These are phyloP conservation scores for Moesziomyces sp. DNA, from an alignment of 1,284 basidiomycete species.

Conservation along the genomic window DNA sequence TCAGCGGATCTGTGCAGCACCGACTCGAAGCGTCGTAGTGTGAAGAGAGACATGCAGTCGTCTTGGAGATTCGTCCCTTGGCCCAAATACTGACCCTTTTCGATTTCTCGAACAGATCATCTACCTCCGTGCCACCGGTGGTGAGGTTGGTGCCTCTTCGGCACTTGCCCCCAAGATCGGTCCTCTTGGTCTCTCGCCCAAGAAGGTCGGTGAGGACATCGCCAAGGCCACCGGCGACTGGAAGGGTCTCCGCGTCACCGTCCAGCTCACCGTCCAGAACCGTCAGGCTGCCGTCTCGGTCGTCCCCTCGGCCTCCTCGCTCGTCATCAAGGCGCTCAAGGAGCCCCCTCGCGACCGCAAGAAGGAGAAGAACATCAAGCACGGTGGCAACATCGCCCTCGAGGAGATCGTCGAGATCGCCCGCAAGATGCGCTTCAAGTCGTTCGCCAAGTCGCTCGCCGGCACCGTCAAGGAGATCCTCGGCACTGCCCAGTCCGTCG, in stretches of 20 bases:
- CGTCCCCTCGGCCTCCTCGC: constrained; percentile 95
- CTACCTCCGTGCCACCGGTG: constrained; percentile 98
- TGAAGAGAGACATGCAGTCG: not conserved
- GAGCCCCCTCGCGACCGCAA: constrained; percentile 99
- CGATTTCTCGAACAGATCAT: constrained; percentile 76
- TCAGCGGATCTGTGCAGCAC: constrained; percentile 13
- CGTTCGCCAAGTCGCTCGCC: constrained; percentile 89
- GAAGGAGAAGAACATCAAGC: constrained; percentile 99
- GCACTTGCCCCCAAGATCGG: constrained; percentile 99
- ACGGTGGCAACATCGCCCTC: constrained; percentile 91
- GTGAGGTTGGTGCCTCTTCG: constrained; percentile 99
- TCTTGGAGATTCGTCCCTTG: not conserved
- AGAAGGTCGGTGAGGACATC: constrained; percentile 99
- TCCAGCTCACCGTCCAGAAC: constrained; percentile 99
- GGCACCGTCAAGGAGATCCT: constrained; percentile 82
- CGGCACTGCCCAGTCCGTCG: constrained; percentile 80
- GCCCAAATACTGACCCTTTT: constrained; percentile 14
- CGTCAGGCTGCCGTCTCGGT: constrained; percentile 97
- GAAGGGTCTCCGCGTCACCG: constrained; percentile 99
- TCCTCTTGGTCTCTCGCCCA: constrained; percentile 99
- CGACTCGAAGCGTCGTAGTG: constrained; percentile 1
- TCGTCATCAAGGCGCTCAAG: constrained; percentile 98
- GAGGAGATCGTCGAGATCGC: constrained; percentile 96
- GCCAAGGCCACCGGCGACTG: constrained; percentile 98
- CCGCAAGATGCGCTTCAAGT: constrained; percentile 95